Base-by-base conservation (phyloP, 2,329 filamentous ascomycete genomes). In the Periconia macrospinosa region DNA sequence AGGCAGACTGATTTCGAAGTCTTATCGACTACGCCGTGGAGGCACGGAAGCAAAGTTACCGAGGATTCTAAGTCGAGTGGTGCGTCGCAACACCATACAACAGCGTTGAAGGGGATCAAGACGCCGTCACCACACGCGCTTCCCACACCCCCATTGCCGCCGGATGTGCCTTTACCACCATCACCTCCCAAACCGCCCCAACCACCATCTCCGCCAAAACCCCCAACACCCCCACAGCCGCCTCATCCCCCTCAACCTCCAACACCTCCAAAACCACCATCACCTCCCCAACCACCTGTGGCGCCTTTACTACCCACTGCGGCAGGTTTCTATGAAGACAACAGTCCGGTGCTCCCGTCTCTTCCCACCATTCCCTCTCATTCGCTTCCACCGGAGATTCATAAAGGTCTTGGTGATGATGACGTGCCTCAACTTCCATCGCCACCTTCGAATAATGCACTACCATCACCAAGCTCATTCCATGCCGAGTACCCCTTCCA, bases 401-500 rank as follows among this genome's bases (percentile, higher is more conserved):
- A 37, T 14, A 37, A 37, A n/a, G 33, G 42, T 23, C 23, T 44
- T 2, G 42, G 42, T 13, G 42, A 44, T 23, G 42, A 44, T 27
- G 14, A 44, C 6, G 42, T 27, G 17, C 42, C 42, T 23, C 13
- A 44, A 14, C 10, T 44, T 15, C 42, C 42, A 9, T 44, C 42
- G 3, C 8, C 6, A 11, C 20, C 42, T 15, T 17, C 23, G 20
- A n/a, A 20, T 6, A 41, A 45, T 14, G 23, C 35, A 10, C 35
- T 33, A 30, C 23, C 35, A 27, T 35, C 51, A 18, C 41, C 51
- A 50, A 14, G 23, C 13, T 41, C 50, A 35, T 66, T 68, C 57
- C 23, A 59, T 41, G 47, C 57, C 9, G 63, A 62, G 30, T 63
- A 59, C 41, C 47, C 56, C 13, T 72, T 71, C 46, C 67, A 70